These are phyloP conservation scores for Ophidiomyces ophidiicola DNA, from an alignment of 2,329 filamentous ascomycete species.

Conservation along the genomic window DNA sequence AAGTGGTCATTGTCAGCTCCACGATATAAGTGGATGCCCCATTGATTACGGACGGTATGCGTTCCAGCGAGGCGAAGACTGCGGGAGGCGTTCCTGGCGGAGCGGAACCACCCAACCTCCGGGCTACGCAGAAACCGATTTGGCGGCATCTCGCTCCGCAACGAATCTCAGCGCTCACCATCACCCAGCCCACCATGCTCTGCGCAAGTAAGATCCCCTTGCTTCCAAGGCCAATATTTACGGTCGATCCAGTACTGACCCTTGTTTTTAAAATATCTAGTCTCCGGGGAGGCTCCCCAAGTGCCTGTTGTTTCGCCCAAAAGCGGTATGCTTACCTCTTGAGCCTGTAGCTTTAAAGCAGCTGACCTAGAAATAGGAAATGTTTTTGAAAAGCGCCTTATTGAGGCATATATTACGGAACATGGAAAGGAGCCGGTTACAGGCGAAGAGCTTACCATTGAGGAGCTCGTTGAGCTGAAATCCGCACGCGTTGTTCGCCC, in stretches of 20 bases:
- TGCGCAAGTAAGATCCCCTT: slow-evolving; percentile 50
- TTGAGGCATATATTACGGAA: slow-evolving; percentile 88
- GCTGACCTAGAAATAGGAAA: slow-evolving; percentile 47
- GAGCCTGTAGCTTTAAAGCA: slow-evolving; percentile 12
- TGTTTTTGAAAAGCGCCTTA: slow-evolving; percentile 87
- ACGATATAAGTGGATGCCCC: too few species aligned
- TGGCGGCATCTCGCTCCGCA: not conserved
- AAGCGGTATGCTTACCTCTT: slow-evolving; percentile 53
- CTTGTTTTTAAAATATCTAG: slow-evolving; percentile 44
- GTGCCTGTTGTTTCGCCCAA: slow-evolving; percentile 90
- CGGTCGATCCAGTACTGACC: slow-evolving; percentile 4
- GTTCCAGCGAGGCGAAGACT: too few species aligned
- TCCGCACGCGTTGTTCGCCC: slow-evolving; percentile 72
- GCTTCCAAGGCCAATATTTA: slow-evolving; percentile 17
- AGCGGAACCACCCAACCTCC: slow-evolving; percentile 9
- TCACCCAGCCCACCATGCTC: slow-evolving; percentile 38
- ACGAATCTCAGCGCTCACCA: not conserved
- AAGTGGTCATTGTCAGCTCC: too few species aligned
- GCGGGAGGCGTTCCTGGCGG: slow-evolving; percentile 5
- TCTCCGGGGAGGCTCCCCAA: slow-evolving; percentile 93
- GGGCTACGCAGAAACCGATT: slow-evolving; percentile 3
- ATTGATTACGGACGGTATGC: too few species aligned
- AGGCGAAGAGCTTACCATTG: slow-evolving; percentile 66
- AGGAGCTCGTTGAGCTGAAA: slow-evolving; percentile 82
- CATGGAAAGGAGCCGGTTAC: slow-evolving; percentile 86